A percentile compares a stretch with the other conserved stretches of the same genome.
These are phyloP conservation scores for Zelonia costaricensis DNA, from an alignment of 208 protist species.

Conservation along the genomic window DNA sequence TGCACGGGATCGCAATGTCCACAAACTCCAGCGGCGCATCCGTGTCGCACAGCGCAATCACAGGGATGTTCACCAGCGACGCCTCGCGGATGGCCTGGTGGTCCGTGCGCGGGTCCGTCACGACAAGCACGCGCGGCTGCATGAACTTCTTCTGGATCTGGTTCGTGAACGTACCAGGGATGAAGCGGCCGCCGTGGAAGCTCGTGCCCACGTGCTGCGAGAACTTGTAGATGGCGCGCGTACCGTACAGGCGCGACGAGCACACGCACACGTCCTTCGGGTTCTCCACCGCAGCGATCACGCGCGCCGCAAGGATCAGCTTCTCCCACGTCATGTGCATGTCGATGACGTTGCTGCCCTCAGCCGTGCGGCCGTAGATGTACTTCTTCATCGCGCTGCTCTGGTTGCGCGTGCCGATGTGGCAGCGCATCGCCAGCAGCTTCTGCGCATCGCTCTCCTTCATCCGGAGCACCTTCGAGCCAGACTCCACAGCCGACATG, in stretches of 20 bases:
- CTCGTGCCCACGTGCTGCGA: conserved; percentile 93
- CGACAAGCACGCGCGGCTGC: conserved; percentile 98
- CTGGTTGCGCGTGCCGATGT: conserved; percentile 96
- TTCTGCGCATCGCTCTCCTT: conserved; percentile 95
- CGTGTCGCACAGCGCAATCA: conserved; percentile 99
- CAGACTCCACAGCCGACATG: conserved; percentile 78
- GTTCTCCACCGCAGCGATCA: conserved; percentile 99
- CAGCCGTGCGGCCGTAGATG: conserved; percentile 89
- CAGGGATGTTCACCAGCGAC: conserved; percentile 99
- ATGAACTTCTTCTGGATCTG: conserved; percentile 98
- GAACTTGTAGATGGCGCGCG: conserved; percentile 98
- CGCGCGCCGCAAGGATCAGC: conserved; percentile 97
- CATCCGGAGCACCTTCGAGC: conserved; percentile 75
- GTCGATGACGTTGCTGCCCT: conserved; percentile 97
- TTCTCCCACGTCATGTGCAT: conserved; percentile 99
- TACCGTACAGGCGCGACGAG: conserved; percentile 94
- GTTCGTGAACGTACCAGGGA: conserved; percentile 99
- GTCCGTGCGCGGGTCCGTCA: conserved; percentile 98
- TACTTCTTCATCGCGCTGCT: conserved; percentile 96
- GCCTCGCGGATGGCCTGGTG: conserved; percentile 97
- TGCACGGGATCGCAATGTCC: conserved; percentile 99
- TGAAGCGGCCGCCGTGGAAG: conserved; percentile 95
- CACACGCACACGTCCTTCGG: conserved; percentile 97
- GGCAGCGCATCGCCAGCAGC: conserved; percentile 96
- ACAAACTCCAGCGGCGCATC: conserved; percentile 97